Conservation (phyloP, 2,329 filamentous ascomycete species). For the Bipolaris cookei region DNA sequence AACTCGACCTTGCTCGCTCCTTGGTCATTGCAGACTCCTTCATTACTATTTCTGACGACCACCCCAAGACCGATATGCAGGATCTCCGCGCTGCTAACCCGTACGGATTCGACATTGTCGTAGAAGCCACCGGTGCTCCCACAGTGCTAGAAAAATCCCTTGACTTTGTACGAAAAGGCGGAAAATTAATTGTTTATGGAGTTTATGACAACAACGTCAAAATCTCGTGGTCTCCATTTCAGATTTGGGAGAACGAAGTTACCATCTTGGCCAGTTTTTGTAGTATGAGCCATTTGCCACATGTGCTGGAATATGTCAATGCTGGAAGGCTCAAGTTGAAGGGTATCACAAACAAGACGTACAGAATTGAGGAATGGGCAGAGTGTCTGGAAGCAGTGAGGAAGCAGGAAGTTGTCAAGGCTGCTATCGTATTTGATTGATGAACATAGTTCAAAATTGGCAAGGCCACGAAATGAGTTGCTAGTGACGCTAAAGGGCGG, state of each 20-base stretch:
- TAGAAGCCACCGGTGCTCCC: slow-evolving; percentile 72
- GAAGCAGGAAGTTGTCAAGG: slow-evolving; percentile 76
- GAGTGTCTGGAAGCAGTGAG: slow-evolving; percentile 73
- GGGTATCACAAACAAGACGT: slow-evolving; percentile 76
- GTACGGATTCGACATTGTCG: slow-evolving; percentile 75
- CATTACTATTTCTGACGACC: slow-evolving; percentile 49
- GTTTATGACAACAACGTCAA: slow-evolving; percentile 69
- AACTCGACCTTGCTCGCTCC: slow-evolving; percentile 69
- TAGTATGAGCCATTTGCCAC: slow-evolving; percentile 60
- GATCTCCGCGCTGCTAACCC: slow-evolving; percentile 69
- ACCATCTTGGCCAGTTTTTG: slow-evolving; percentile 74
- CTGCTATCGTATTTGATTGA: slow-evolving; percentile 70
- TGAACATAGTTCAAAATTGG: not conserved
- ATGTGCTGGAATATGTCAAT: slow-evolving; percentile 54
- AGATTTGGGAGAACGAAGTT: slow-evolving; percentile 72
- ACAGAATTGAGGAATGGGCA: slow-evolving; percentile 74
- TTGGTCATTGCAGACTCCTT: slow-evolving; percentile 58
- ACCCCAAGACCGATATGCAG: slow-evolving; percentile 56
- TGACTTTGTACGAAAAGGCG: slow-evolving; percentile 73
- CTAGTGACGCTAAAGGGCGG: too few species aligned
- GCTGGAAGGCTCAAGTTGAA: slow-evolving; percentile 66
- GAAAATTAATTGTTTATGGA: slow-evolving; percentile 74
- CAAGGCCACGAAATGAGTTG: not conserved
- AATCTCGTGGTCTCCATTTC: slow-evolving; percentile 72
- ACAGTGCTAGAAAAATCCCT: slow-evolving; percentile 74